Evolutionary conservation across 805 yeast species (phyloP), one percentile per base, ranked within the genome.

Genomic region (Pichia sporocuriosa): DNA sequence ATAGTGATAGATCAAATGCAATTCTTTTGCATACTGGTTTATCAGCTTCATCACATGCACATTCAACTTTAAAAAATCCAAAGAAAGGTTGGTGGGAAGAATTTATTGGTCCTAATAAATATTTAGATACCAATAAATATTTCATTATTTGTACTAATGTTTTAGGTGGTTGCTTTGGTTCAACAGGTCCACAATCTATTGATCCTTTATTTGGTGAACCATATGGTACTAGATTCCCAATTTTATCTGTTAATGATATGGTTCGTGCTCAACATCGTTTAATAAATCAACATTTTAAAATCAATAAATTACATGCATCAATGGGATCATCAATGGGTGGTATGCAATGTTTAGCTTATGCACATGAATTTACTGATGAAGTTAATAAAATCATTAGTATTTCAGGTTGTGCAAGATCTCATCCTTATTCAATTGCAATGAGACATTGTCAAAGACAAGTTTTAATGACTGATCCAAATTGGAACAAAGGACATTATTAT

Each of bases 261-360:
- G 85, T 85, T 2, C 68, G 96, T 40, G 95, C 94, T 0, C 97
- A 89, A 64, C 72, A 84, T 43, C 69, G 83, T 39, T 63, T 89
- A 32, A 68, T 89, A 16, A 65, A 62, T 22, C 73, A 79, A 35
- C 77, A 73, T 35, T 76, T 88, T 44, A 79, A 80, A 1, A 81
- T 83, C 24, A 36, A 53, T 1, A 81, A 76, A 57, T 63, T 89
- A 21, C 75, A 77, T 59, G 95, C 95, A 2, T 75, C 86, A 2
- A 77, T 89, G 7, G 97, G 97, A 6, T 81, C 95, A 3, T 85
- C 95, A 0, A 85, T 89, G 94, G 97, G 97, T n/a, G 97, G 96
- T n/a, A 87, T 89, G 96, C 96, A 88, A 65, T 80, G 90, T 8
- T 69, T 89, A 42, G 95, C 96, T 0, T 85, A 79, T 60, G 95